Conservation (phyloP, 202 grass and related monocot genomes). For the Musa balbisiana region DNA sequence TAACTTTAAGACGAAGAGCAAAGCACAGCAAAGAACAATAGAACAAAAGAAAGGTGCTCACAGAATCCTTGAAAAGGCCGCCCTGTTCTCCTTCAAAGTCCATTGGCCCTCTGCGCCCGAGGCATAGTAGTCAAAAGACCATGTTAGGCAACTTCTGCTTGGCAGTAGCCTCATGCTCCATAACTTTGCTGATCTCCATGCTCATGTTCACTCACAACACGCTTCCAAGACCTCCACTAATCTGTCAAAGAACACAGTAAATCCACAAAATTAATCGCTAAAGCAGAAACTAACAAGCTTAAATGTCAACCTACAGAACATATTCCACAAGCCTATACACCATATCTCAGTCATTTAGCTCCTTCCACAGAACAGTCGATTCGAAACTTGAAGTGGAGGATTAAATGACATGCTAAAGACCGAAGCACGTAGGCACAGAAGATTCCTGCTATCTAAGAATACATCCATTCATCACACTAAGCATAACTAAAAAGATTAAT, state of each 20-base stretch:
- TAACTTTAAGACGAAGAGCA: not conserved
- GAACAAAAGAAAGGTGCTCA: slow-evolving; percentile 20
- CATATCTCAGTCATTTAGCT: too few species aligned
- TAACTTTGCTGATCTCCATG: slow-evolving; percentile 87
- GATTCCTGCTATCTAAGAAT: too few species aligned
- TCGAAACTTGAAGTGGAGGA: too few species aligned
- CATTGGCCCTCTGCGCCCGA: slow-evolving; percentile 86
- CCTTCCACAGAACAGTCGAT: too few species aligned
- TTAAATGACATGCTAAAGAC: too few species aligned
- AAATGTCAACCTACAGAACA: too few species aligned
- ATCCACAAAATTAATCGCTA: not conserved
- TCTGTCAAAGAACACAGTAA: not conserved
- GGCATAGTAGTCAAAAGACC: slow-evolving; percentile 78
- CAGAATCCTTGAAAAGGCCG: slow-evolving; percentile 84
- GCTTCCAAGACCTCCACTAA: not conserved
- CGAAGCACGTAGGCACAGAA: too few species aligned
- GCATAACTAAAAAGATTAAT: too few species aligned
- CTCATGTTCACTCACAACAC: slow-evolving; percentile 11
- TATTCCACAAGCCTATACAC: too few species aligned
- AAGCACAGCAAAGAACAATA: not conserved
- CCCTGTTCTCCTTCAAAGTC: slow-evolving; percentile 86
- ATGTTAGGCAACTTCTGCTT: slow-evolving; percentile 94
- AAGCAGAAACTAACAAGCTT: too few species aligned
- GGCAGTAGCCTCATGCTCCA: slow-evolving; percentile 81
- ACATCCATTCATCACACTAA: too few species aligned